These are phyloP conservation scores for Aspergillus campestris DNA, from an alignment of 495 filamentous ascomycete genomes.

Conservation along the genomic window DNA sequence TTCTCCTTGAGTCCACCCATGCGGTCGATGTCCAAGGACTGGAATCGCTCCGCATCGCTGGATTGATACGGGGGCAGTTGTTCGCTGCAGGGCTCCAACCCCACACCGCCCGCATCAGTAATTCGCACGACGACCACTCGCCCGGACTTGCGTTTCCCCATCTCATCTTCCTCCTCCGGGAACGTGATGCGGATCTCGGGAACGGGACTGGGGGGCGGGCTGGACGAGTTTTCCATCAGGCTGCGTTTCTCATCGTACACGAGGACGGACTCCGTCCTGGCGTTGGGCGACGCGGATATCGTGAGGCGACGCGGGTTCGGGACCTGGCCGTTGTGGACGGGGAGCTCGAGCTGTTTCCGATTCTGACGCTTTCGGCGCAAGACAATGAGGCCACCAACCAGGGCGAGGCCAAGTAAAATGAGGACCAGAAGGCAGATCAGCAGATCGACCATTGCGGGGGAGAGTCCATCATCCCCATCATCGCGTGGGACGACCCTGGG, in stretches of 20 bases:
- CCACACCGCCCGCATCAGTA: conserved; percentile 74
- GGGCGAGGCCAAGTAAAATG: conserved; percentile 55
- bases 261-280: conserved; percentile 55
- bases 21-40: conserved; percentile 86
- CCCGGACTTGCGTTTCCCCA: conserved; percentile 73
- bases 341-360: conserved; percentile 43
- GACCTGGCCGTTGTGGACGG: conserved; percentile 50
- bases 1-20: conserved; percentile 95
- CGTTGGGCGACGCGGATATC: conserved; percentile 46
- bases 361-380: conserved; percentile 57
- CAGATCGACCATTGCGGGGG: conserved; percentile 57
- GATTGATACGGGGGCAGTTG: conserved; percentile 85
- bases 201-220: conserved; percentile 73
- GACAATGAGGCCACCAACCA: conserved; percentile 58
- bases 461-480: conserved; percentile 33
- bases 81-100: conserved; percentile 75
- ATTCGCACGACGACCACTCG: conserved; percentile 88
- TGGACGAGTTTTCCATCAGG: conserved; percentile 64
- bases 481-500: conserved; percentile 44
- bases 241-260: conserved; percentile 66
- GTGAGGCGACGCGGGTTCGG: conserved; percentile 57
- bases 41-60: conserved; percentile 65
- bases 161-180: conserved; percentile 85
- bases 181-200: conserved; percentile 98
- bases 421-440: conserved; percentile 74